Evolutionary conservation across 2,329 filamentous ascomycete genomes (phyloP), one percentile per base, ranked within the genome.

Genomic region (Calonectria hawksworthii): DNA sequence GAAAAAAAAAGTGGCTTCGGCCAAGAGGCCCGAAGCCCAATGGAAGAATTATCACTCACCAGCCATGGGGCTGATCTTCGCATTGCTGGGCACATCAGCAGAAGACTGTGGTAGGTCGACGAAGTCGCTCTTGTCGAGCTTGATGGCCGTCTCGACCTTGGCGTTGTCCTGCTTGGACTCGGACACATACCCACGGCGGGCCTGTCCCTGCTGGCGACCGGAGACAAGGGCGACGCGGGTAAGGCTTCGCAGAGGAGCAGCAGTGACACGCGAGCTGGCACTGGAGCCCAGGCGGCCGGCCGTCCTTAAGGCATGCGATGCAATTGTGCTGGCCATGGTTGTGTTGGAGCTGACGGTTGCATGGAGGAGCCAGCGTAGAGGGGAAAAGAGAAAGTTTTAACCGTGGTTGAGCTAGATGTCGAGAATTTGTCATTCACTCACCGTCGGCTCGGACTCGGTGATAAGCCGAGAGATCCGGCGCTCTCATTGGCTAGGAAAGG

Each of bases 81-180:
- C 90, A 84, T 84, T 82, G 11, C 80, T 76, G 26, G 83, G 80
- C 23, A 76, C 74, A 21, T 83, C 82, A 80, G 84, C 79, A 70
- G 79, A 77, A 3, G 83, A 80, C 18, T 82, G 80, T 38, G 85
- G 81, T 23, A 90, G 87, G 77, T 91, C 88, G 75, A 93, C 92
- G 85, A 98, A 97, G 38, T 94, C 93, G 84, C 94, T 94, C 87
- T 96, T 95, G 79, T 98, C 95, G 75, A 96, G 89, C 84, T 94
- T 94, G 86, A 98, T 96, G 74, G 95, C 93, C 14, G 94, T 94
- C 82, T 98, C 95, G 82, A 98, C 94, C 83, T 96, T 95, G 66
- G 95, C 95, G 85, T 92, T 91, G 80, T 95, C 93, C 78, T 92
- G 90, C 88, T 94, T 95, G 75, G 94, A 94, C 87, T 96, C 94